A percentile compares a stretch with the other conserved stretches of the same genome.
Conservation (phyloP, 2,329 filamentous ascomycete genomes). For the Metarhizium rileyi region DNA sequence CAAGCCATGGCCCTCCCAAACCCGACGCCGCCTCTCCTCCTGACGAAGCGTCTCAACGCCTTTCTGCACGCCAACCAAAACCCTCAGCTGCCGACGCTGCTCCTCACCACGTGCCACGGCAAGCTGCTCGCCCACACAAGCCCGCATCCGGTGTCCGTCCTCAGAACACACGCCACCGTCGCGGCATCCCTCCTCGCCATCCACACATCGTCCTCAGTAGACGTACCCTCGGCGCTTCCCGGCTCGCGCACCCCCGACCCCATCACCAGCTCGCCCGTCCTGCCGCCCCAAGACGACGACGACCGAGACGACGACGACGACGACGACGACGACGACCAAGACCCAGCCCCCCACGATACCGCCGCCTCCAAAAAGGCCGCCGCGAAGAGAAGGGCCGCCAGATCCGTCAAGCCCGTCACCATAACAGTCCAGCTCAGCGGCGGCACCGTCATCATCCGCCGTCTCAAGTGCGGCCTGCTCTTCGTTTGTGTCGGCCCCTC, state of each 20-base stretch:
- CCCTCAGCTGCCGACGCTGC: constrained; percentile 46
- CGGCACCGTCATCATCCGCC: constrained; percentile 48
- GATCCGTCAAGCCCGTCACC: constrained; percentile 27
- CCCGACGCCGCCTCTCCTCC: constrained; percentile 47
- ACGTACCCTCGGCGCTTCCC: constrained; percentile 33
- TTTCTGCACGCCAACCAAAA: constrained; percentile 52
- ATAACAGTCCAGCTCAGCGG: constrained; percentile 51
- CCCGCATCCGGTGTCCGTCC: constrained; percentile 41
- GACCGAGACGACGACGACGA: background rate
- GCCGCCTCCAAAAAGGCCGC: constrained; percentile 2
- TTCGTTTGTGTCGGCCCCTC: constrained; percentile 50
- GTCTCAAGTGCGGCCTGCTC: constrained; percentile 48
- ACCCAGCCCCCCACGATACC: constrained; percentile 1
- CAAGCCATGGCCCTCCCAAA: constrained; percentile 24
- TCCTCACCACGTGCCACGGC: constrained; percentile 50
- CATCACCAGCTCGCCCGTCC: constrained; percentile 15
- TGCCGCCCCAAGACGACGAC: constrained; percentile 5
- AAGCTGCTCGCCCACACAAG: constrained; percentile 56
- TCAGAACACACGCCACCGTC: constrained; percentile 55
- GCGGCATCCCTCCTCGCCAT: constrained; percentile 52
- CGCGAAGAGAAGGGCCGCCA: constrained; percentile 3
- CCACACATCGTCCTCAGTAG: constrained; percentile 36
- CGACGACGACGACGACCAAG: constrained; percentile 14
- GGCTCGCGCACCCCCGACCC: constrained; percentile 21
- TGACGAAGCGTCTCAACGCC: constrained; percentile 54